phyloP scores from a whole-genome alignment of 176 grass and related monocot genomes.

The Bromus sterilis region DNA sequence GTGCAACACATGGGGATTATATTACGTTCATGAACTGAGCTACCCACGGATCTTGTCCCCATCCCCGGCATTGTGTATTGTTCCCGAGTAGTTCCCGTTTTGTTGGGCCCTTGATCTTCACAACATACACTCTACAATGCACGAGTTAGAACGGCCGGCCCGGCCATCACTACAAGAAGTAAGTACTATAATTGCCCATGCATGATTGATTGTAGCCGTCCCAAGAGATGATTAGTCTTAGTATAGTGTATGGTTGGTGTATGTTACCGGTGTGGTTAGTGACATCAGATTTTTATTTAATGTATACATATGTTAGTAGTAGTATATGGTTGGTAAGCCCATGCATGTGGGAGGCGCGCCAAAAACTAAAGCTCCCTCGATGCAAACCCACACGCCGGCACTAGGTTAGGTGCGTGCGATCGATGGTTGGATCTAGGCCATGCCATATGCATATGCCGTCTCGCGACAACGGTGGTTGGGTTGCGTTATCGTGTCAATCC shows the following conservation, averaged over 20 bases:
- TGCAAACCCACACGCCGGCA: neutral
- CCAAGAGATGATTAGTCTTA: conserved; percentile 12
- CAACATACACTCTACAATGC: too few species aligned
- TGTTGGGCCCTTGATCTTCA: neutral
- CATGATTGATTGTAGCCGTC: neutral
- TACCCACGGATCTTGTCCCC: conserved; percentile 18
- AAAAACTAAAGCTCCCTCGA: neutral
- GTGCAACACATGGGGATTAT: conserved; percentile 14
- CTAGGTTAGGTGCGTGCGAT: conserved; percentile 13
- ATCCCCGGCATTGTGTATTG: neutral
- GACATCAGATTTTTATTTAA: neutral
- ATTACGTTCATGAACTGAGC: neutral
- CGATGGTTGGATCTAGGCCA: neutral
- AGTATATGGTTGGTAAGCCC: conserved; percentile 11
- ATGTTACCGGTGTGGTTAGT: conserved; percentile 12
- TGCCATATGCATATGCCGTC: neutral
- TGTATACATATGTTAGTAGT: too few species aligned
- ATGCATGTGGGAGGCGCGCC: conserved; percentile 13
- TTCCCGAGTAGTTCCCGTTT: neutral
- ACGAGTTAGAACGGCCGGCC: neutral
- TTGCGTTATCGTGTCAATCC: neutral
- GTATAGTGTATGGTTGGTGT: neutral
- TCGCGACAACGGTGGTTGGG: conserved; percentile 10
- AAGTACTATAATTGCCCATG: neutral
- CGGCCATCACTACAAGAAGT: neutral